Conservation (phyloP, 345 rosid genomes). For the Populus davidiana region DNA sequence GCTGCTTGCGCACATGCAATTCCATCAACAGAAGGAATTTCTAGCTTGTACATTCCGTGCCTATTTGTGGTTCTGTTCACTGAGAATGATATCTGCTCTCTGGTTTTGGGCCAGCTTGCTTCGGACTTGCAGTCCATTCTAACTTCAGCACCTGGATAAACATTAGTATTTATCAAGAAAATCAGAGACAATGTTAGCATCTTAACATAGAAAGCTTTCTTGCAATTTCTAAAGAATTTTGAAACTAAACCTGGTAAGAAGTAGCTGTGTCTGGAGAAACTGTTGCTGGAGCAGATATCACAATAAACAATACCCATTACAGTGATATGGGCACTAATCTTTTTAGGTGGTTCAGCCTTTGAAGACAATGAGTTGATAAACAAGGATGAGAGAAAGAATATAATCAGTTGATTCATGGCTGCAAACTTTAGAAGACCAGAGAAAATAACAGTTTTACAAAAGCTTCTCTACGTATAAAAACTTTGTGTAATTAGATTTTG, state of each 20-base stretch:
- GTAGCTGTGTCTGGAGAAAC: slow-evolving; percentile 91
- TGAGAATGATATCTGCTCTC: slow-evolving; percentile 62
- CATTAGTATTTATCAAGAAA: background rate
- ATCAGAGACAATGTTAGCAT: background rate
- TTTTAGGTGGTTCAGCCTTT: slow-evolving; percentile 26
- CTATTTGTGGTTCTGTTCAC: slow-evolving; percentile 85
- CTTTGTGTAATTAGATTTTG: slow-evolving; percentile 19
- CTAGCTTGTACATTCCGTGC: slow-evolving; percentile 68
- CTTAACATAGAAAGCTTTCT: background rate
- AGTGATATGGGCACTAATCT: slow-evolving; percentile 47
- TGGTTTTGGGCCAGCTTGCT: slow-evolving; percentile 53
- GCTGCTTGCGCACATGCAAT: slow-evolving; percentile 63
- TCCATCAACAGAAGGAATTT: slow-evolving; percentile 74
- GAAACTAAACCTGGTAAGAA: slow-evolving; percentile 71
- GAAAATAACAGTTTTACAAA: slow-evolving; percentile 15
- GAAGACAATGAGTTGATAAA: slow-evolving; percentile 35
- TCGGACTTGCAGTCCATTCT: slow-evolving; percentile 74
- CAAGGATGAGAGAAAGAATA: slow-evolving; percentile 40
- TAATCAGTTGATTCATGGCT: slow-evolving; percentile 41
- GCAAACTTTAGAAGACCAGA: slow-evolving; percentile 17
- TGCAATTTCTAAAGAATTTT: background rate
- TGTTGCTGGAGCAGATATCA: slow-evolving; percentile 95
- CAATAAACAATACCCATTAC: slow-evolving; percentile 95
- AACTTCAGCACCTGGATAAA: slow-evolving; percentile 72
- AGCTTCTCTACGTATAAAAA: background rate